Base-by-base conservation (phyloP, 495 filamentous ascomycete genomes). In the Daldinia decipiens region DNA sequence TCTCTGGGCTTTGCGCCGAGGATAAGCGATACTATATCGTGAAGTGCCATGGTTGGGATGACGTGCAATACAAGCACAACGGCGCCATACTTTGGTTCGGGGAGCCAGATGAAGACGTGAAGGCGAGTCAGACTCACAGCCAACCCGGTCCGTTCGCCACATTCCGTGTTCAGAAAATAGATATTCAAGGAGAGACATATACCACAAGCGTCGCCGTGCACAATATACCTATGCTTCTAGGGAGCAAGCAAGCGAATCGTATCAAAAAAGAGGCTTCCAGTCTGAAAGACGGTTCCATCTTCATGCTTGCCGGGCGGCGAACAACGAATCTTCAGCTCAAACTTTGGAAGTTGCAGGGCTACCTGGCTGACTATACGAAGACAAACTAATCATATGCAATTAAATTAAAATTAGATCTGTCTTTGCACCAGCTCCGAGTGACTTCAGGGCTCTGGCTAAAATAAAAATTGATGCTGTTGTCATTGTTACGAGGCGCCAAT, bases 301-400 rank as follows among this genome's bases (percentile, higher is more conserved):
- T 83, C 27, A 68, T 84, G 54, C 70, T 87, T 50, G 74, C 76
- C 26, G 67, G 79, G n/a, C 64, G 67, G n/a, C 73, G 77, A n/a
- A 89, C 85, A 1, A 59, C 86, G 7, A 72, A 84, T 7, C 66
- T 88, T 45, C 83, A 93, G 76, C 53, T 87, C 68, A 74, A 81
- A 45, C 70, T 95, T 45, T 93, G 91, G 91, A 90, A 87, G 71
- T 72, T 94, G 15, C 86, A 92, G 68, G 88, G 85, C 0, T 92
- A 86, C 67, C 32, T 91, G 62, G 73, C 72, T 9, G 70, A 70
- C 29, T 75, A 71, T 68, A 62, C 3, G 51, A 24, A 73, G n/a
- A 32, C 34, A 27, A 3, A 15, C 27, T 64, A 38, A 12, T 31
- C 11, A 17, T n/a, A 53, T 31, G 17, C 2, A 31, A 53, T 3